These are phyloP conservation scores for Moesziomyces globuligerus DNA, from an alignment of 1,284 basidiomycete genomes.

Conservation along the genomic window DNA sequence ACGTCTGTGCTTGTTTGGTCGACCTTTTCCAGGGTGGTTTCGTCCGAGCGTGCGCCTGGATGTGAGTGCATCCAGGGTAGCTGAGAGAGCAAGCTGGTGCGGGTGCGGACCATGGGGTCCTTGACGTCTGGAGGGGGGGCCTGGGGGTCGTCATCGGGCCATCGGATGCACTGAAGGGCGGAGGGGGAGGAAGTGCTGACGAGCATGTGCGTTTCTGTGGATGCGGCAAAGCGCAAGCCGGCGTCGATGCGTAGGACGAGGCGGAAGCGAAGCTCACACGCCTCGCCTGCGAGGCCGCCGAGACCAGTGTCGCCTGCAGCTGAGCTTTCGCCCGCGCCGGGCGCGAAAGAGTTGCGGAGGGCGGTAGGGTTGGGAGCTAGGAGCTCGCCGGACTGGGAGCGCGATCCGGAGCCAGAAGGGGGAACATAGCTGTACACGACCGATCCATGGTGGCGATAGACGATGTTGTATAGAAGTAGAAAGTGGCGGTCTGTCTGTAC, in stretches of 20 bases:
- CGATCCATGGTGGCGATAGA: constrained; percentile 34
- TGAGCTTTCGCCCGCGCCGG: constrained; percentile 55
- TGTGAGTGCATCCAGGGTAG: constrained; percentile 39
- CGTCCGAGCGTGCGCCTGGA: not conserved
- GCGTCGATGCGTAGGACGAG: constrained; percentile 62
- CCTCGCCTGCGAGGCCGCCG: constrained; percentile 39
- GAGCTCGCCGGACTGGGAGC: constrained; percentile 38
- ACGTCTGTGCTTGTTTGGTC: constrained; percentile 2
- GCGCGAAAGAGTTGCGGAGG: constrained; percentile 50
- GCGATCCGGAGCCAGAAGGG: constrained; percentile 42
- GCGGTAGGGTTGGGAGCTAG: constrained; percentile 46
- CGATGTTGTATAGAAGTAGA: constrained; percentile 50
- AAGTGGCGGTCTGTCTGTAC: constrained; percentile 50
- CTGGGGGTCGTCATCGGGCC: constrained; percentile 50
- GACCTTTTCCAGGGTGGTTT: no score
- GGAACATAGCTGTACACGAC: constrained; percentile 56
- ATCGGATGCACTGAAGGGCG: constrained; percentile 63
- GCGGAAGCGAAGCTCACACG: constrained; percentile 53
- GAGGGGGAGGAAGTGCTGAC: constrained; percentile 58
- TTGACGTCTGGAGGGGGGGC: constrained; percentile 25
- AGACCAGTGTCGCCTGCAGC: constrained; percentile 43
- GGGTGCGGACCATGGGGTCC: constrained; percentile 42
- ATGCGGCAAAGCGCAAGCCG: constrained; percentile 47
- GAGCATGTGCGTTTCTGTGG: constrained; percentile 54
- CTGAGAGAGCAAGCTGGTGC: constrained; percentile 39